Evolutionary conservation across 1,139 yeast genomes (phyloP).

Genomic region (Protomyces arabidopsidicola): DNA sequence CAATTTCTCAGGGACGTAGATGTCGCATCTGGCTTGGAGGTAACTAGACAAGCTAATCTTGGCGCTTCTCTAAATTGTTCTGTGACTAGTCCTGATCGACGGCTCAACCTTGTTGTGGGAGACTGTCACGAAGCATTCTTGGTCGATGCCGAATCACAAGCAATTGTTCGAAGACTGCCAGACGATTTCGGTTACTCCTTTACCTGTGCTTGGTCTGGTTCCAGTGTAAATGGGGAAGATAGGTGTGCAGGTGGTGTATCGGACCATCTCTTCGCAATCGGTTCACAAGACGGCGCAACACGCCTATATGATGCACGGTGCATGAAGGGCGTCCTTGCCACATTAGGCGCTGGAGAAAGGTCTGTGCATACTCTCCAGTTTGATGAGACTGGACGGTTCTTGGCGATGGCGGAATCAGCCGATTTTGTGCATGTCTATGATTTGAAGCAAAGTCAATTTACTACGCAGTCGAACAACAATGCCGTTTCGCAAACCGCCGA

Average conservation of each 20-base stretch:
- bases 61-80: slow-evolving; percentile 48
- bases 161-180: slow-evolving; percentile 32
- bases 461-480: slow-evolving; percentile 28
- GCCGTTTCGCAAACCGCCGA: slow-evolving; percentile 48
- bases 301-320: slow-evolving; percentile 51
- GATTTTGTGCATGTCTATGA: slow-evolving; percentile 56
- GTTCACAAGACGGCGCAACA: slow-evolving; percentile 59
- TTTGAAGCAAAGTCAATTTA: neutral
- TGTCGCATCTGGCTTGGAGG: slow-evolving; percentile 45
- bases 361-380: slow-evolving; percentile 55
- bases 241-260: neutral
- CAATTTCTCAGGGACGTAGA: slow-evolving; percentile 50
- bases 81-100: slow-evolving; percentile 44
- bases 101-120: slow-evolving; percentile 50
- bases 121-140: slow-evolving; percentile 48
- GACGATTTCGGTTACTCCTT: slow-evolving; percentile 59
- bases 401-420: slow-evolving; percentile 58
- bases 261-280: slow-evolving; percentile 47
- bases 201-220: slow-evolving; percentile 55
- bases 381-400: slow-evolving; percentile 45
- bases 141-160: slow-evolving; percentile 45
- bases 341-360: slow-evolving; percentile 41
- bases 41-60: slow-evolving; percentile 35
- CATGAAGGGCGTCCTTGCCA: slow-evolving; percentile 41
- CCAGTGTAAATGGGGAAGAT: slow-evolving; percentile 36